A percentile compares a stretch with the other conserved stretches of the same genome.
These are phyloP conservation scores for Sphagnum fallax DNA, from an alignment of 228 moss, liverwort and hornwort genomes.

Conservation along the genomic window DNA sequence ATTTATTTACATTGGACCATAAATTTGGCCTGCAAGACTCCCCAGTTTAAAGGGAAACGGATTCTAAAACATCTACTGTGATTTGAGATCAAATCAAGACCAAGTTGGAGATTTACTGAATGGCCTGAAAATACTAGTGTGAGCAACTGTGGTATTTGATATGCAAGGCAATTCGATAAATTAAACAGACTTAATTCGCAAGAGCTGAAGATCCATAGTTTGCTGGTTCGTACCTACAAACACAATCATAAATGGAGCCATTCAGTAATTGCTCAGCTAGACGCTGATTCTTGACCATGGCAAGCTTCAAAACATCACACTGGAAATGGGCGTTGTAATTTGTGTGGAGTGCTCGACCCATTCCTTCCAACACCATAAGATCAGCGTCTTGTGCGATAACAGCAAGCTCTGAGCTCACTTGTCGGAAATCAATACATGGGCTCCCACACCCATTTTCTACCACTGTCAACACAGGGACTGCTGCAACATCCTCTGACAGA, in stretches of 20 bases:
- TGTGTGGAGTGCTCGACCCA: constrained; percentile 93
- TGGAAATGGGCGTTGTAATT: constrained; percentile 86
- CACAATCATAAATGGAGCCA: constrained; percentile 85
- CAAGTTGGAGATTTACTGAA: too few relatives aligned
- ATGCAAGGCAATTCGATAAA: too few relatives aligned
- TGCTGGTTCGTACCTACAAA: constrained; percentile 78
- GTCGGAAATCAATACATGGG: constrained; percentile 92
- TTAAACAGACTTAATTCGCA: too few relatives aligned
- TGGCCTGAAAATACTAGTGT: too few relatives aligned
- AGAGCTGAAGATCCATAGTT: too few relatives aligned
- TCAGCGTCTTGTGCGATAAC: constrained; percentile 79
- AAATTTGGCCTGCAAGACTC: too few relatives aligned
- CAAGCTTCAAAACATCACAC: constrained; percentile 94
- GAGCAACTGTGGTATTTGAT: too few relatives aligned
- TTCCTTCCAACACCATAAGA: constrained; percentile 84
- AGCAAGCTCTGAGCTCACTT: constrained; percentile 97
- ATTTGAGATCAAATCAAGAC: too few relatives aligned
- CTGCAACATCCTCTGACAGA: constrained; percentile 32
- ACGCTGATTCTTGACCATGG: constrained; percentile 96
- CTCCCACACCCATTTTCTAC: constrained; percentile 97
- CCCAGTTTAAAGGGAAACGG: too few relatives aligned
- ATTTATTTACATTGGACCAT: too few relatives aligned
- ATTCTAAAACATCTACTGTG: too few relatives aligned
- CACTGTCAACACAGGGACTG: constrained; percentile 63
- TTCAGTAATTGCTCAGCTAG: constrained; percentile 82